phyloP scores from a whole-genome alignment of 495 filamentous ascomycete genomes.

The Hyaloscypha finlandica region DNA sequence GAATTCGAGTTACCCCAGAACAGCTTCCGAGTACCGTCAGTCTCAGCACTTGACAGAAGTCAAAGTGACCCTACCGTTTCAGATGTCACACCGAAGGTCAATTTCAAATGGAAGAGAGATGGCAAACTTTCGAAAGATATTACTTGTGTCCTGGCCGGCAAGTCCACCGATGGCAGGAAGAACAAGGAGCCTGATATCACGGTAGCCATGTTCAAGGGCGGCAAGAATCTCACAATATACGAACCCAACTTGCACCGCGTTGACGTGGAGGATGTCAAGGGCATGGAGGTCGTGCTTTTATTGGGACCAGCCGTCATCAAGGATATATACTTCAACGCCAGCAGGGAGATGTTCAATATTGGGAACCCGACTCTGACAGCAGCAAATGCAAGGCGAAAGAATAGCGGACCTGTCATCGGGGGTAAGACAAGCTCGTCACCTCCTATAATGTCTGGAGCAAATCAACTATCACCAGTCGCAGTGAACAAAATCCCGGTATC shows the following conservation, averaged over 20 bases:
- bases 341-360: conserved; percentile 78
- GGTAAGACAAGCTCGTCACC: conserved; percentile 23
- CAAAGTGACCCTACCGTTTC: conserved; percentile 67
- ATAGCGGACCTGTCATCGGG: conserved; percentile 29
- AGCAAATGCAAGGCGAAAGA: conserved; percentile 25
- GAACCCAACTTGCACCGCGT: conserved; percentile 88
- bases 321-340: conserved; percentile 75
- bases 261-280: conserved; percentile 91
- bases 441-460: conserved; percentile 31
- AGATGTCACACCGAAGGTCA: conserved; percentile 73
- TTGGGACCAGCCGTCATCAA: conserved; percentile 81
- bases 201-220: conserved; percentile 72
- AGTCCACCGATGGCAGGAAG: conserved; percentile 69
- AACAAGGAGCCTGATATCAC: conserved; percentile 93
- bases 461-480: conserved; percentile 5
- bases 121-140: conserved; percentile 79
- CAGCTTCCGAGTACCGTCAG: conserved; percentile 78
- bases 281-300: conserved; percentile 85
- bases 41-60: conserved; percentile 73
- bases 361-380: conserved; percentile 33
- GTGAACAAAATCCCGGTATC: conserved; percentile 17
- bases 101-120: conserved; percentile 91
- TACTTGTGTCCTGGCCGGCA: conserved; percentile 79
- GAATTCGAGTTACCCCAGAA: conserved; percentile 91
- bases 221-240: conserved; percentile 71